A percentile compares a stretch with the other conserved stretches of the same genome.
These are phyloP conservation scores for Haplosporangium sp. DNA, from an alignment of 371 early-diverging fungal species.

Conservation along the genomic window DNA sequence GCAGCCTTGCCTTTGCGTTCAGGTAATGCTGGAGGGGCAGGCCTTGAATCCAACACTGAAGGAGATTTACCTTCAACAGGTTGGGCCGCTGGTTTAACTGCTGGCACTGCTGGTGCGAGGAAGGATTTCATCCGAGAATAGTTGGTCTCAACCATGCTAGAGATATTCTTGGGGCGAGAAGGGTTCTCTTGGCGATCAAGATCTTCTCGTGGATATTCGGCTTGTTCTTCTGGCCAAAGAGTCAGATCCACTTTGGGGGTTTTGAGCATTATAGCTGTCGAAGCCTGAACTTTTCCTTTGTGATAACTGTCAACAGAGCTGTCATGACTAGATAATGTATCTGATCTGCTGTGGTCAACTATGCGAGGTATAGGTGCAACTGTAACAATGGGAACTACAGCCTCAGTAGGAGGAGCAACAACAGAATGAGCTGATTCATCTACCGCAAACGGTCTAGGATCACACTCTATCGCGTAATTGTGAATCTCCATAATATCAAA, in stretches of 20 bases:
- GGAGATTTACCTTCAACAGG: too few relatives aligned
- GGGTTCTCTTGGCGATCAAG: conserved; percentile 15
- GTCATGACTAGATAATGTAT: not conserved
- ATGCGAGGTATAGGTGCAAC: not conserved
- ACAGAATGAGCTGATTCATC: not conserved
- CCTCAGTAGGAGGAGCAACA: not conserved
- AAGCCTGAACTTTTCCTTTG: not conserved
- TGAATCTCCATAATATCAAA: conserved; percentile 5
- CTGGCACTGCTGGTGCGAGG: not conserved
- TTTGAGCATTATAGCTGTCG: conserved; percentile 5
- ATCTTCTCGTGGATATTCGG: conserved; percentile 19
- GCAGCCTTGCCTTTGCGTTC: too few relatives aligned
- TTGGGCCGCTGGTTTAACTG: not conserved
- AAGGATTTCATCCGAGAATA: not conserved
- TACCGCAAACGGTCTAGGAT: not conserved
- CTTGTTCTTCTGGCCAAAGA: conserved; percentile 27
- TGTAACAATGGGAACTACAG: not conserved
- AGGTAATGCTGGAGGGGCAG: too few relatives aligned
- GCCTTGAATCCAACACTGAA: too few relatives aligned
- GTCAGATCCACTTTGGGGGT: conserved; percentile 7
- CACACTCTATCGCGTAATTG: not conserved
- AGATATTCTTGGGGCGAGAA: conserved; percentile 4
- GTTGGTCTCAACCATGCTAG: conserved; percentile 6
- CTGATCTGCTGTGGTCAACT: too few relatives aligned
- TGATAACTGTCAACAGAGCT: not conserved